Evolutionary conservation across 495 filamentous ascomycete genomes (phyloP), one percentile per base, ranked within the genome.

Genomic region (Hypoxylon subgilvum): DNA sequence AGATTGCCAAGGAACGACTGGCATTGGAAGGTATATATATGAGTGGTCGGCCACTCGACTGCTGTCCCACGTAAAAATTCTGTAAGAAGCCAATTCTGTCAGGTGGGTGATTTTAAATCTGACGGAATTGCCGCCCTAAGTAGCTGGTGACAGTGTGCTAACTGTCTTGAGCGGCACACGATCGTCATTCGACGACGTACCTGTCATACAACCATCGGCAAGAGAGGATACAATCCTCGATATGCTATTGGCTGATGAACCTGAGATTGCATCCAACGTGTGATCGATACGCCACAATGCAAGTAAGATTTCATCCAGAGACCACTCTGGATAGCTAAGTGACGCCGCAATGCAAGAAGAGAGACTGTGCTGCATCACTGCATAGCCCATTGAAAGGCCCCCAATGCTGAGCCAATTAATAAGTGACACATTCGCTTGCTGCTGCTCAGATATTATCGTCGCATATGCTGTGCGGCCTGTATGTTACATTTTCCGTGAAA

Each of bases 391-490:
- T n/a, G n/a, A n/a, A n/a, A n/a, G n/a, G n/a, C 41, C 52, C 35
- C 27, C 12, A 38, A 17, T 8, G 46, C 52, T 13, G 40, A 38
- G 17, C 55, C 55, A 52, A 59, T 59, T 45, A 32, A 3, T 52
- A 23, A 22, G 12, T 52, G 47, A 39, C 55, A 47, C 55, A 47
- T 52, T 32, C 2, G 4, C 23, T 22, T 14, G 27, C 8, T 32
- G 3, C 44, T 35, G 8, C 28, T 36, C 14, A 1, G 42, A 30
- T 36, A 21, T 2, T n/a, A 6, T 3, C 45, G n/a, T 41, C 30
- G 54, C 54, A 57, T 58, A 58, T 58, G 54, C 40, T 14, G 22
- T 44, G 45, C 49, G 38, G 45, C 39, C 54, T 40, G 31, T 17
- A 23, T 3, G 46, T 51, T 28, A 17, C 31, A 44, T 51, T 44